Base-by-base conservation (phyloP, 2,329 filamentous ascomycete species). In the Alternaria sp. region DNA sequence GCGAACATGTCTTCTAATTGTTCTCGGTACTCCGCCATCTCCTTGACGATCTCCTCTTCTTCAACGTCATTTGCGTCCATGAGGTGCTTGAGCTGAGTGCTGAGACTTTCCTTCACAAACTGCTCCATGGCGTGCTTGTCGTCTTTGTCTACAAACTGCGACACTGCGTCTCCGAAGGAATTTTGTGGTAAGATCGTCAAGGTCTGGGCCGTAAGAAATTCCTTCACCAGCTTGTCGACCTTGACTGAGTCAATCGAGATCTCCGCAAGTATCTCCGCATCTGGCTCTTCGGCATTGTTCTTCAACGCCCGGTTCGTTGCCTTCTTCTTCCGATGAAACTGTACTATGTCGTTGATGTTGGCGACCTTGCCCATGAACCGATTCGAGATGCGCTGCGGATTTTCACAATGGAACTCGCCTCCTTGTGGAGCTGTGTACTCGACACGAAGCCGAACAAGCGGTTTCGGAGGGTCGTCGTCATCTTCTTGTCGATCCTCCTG, bases 351-450 rank as follows among this genome's bases (percentile, higher is more conserved):
- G 70, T 94, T 96, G 10, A 90, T 90, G 75, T 99, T 99, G 62
- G 96, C 96, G 1, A 99, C 95, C 74, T 89, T 92, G n/a, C 90
- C 91, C 1, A 91, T 86, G 71, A 98, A 99, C 3, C 93, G 88
- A 77, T 97, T 97, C 0, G 95, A 98, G 74, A 98, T 97, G 9
- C 96, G 89, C 77, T 98, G 96, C 0, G 96, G 94, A 65, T 99
- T 99, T 78, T 98, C 96, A 67, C 91, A 90, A 69, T 98, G 92
- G 73, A 93, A 99, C 36, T 89, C 88, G 13, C 93, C 92, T 5
- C 93, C 93, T 28, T 96, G 93, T 0, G 91, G 91, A 0, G 93
- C 89, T 0, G 92, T 91, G 68, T 93, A 96, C 74, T 99, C 96
- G 1, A 99, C 94, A 65, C 94, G 93, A 15, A 99, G 86, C 19